Base-by-base conservation (phyloP, 2,329 filamentous ascomycete species). In the Fusarium albosuccineum region DNA sequence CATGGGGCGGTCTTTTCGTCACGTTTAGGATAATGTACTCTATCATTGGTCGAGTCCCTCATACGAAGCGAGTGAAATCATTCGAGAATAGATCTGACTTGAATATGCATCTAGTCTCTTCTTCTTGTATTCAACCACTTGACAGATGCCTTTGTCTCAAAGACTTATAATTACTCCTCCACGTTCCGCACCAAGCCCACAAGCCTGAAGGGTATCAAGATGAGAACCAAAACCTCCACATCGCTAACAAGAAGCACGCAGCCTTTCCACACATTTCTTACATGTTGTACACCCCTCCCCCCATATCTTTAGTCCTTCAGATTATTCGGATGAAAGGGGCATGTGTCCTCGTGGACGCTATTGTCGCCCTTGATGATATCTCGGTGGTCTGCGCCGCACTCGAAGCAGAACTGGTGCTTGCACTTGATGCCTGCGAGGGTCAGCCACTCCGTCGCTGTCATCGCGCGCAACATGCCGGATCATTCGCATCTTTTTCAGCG, bases 401-500 rank as follows among this genome's bases (percentile, higher is more conserved):
- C 75, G 60, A 75, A 80, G 67, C 78, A 80, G 54, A 78, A 80
- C 44, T 80, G 65, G 64, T 70, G 61, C 40, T 66, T 70, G 57
- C 79, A 81, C 39, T 72, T 76, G 49, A 74, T 73, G 69, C 78
- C 78, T 80, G 61, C 29, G 53, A 48, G 9, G 42, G 64, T 74
- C 64, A 72, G 67, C 36, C 64, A 46, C 29, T 50, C 30, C 10
- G 41, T 41, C 13, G n/a, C n/a, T 42, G 9, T 34, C 30, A 39
- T 57, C 13, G 5, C 30, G 4, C 22, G 22, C 33, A 13, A 6
- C 40, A 14, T 52, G 50, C 44, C 11, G 45, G 26, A 16, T 17
- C 46, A 22, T 44, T n/a, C 13, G 4, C 9, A 14, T 5, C 14
- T 29, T 36, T 16, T 37, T 6, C 13, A 37, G 4, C 48, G 37